Evolutionary conservation across 2,329 filamentous ascomycete genomes (phyloP).

Genomic region (Fusarium xyrophilum): DNA sequence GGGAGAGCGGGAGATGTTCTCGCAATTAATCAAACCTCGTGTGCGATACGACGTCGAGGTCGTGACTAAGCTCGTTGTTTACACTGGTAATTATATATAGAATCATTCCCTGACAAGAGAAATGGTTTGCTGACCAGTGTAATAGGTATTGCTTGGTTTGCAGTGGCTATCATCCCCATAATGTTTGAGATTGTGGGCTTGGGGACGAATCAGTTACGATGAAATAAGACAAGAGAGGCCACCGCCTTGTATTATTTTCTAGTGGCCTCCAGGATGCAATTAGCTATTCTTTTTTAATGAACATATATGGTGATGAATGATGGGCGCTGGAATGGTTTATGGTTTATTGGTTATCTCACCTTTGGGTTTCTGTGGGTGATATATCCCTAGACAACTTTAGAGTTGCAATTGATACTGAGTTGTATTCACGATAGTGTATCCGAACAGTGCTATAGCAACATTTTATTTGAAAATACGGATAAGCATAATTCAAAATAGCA

Average conservation of each 20-base stretch:
- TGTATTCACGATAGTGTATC: background rate
- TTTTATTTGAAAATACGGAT: background rate
- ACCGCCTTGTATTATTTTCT: constrained; percentile 7
- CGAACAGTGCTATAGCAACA: no score
- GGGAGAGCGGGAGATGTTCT: constrained; percentile 82
- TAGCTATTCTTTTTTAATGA: constrained; percentile 34
- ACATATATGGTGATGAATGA: constrained; percentile 35
- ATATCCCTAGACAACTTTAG: constrained; percentile 15
- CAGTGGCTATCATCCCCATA: constrained; percentile 76
- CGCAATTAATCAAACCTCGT: constrained; percentile 80
- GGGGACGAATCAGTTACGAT: constrained; percentile 51
- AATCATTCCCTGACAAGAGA: background rate
- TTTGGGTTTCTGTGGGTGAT: constrained; percentile 2
- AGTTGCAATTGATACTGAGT: constrained; percentile 10
- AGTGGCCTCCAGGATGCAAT: constrained; percentile 15
- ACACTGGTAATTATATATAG: constrained; percentile 68
- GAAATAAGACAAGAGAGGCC: constrained; percentile 8
- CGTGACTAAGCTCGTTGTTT: constrained; percentile 94
- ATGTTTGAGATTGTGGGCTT: constrained; percentile 70
- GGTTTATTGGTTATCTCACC: constrained; percentile 12
- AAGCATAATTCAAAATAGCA: no score
- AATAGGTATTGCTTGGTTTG: constrained; percentile 81
- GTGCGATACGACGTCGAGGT: constrained; percentile 99
- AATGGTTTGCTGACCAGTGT: constrained; percentile 1
- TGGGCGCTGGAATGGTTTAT: constrained; percentile 28